These are phyloP conservation scores for Penicillium fimorum DNA, from an alignment of 495 filamentous ascomycete species.

Conservation along the genomic window DNA sequence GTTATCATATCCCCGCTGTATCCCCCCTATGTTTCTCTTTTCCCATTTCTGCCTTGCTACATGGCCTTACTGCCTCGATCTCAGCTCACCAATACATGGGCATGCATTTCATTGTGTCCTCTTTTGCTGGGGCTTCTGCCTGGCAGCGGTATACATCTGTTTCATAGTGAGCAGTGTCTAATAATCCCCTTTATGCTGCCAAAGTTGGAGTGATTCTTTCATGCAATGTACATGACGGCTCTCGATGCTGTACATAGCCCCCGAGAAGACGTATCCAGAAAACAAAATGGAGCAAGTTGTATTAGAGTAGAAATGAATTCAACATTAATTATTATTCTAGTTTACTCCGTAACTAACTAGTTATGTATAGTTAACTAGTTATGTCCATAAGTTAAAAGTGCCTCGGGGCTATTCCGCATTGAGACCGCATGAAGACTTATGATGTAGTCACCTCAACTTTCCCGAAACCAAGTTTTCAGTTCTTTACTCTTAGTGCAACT, in stretches of 20 bases:
- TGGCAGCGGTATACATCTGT: constrained; percentile 15
- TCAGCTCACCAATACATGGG: constrained; percentile 6
- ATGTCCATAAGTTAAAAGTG: neutral
- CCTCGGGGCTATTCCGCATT: constrained; percentile 14
- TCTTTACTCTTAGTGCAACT: constrained; percentile 2
- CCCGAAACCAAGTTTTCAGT: constrained; percentile 6
- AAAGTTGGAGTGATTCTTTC: constrained; percentile 15
- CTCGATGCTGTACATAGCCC: constrained; percentile 40
- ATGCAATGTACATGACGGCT: constrained; percentile 39
- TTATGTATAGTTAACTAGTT: neutral
- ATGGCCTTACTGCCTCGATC: constrained; percentile 10
- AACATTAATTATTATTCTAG: neutral
- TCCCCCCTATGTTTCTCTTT: constrained; percentile 27
- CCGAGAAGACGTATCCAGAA: constrained; percentile 18
- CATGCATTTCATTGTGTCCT: constrained; percentile 22
- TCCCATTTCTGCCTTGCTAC: constrained; percentile 23
- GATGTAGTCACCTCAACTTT: constrained; percentile 18
- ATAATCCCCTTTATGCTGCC: constrained; percentile 10
- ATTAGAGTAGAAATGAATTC: constrained; percentile 10
- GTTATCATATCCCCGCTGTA: constrained; percentile 38
- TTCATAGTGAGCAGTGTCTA: constrained; percentile 24
- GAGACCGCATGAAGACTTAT: constrained; percentile 15
- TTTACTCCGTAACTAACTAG: neutral
- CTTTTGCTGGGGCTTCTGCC: constrained; percentile 22
- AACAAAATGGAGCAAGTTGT: constrained; percentile 11